Percentiles rank a stretch among this genome's conserved stretches.
phyloP scores from a whole-genome alignment of 2,329 filamentous ascomycete genomes.

The Aspergillus sp. region DNA sequence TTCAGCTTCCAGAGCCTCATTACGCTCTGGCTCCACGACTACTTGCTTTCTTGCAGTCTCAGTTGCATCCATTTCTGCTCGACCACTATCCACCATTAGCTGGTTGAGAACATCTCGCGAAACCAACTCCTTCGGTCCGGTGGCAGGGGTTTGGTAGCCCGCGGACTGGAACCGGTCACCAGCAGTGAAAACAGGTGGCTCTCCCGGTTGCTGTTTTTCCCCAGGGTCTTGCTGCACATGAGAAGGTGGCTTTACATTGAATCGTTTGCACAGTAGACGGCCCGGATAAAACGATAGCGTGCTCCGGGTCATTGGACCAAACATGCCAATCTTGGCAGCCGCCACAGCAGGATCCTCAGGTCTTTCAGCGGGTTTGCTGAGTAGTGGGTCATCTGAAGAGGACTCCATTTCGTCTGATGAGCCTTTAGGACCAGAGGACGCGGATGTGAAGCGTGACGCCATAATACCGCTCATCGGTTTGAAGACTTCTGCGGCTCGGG shows the following conservation, averaged over 20 bases:
- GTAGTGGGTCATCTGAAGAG: constrained; percentile 27
- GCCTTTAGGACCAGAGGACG: constrained; percentile 32
- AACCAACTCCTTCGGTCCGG: constrained; percentile 40
- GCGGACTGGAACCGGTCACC: constrained; percentile 26
- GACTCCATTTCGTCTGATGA: constrained; percentile 31
- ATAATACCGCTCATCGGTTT: constrained; percentile 87
- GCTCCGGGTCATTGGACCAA: constrained; percentile 75
- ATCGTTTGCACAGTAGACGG: constrained; percentile 84
- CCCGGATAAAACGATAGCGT: constrained; percentile 69
- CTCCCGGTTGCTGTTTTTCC: constrained; percentile 28
- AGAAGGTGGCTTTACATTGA: constrained; percentile 73
- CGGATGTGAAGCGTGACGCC: constrained; percentile 83
- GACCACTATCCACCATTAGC: constrained; percentile 44
- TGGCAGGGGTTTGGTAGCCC: constrained; percentile 23
- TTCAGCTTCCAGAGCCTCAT: constrained; percentile 68
- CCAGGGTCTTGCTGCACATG: constrained; percentile 55
- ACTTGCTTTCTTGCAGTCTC: constrained; percentile 13
- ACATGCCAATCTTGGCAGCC: constrained; percentile 87
- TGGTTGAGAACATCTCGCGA: constrained; percentile 50
- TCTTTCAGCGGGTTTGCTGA: constrained; percentile 49
- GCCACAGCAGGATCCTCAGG: constrained; percentile 71
- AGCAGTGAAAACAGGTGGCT: constrained; percentile 14
- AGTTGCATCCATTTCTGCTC: constrained; percentile 5
- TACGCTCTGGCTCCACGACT: constrained; percentile 63
- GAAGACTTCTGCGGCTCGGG: constrained; percentile 69